Conservation (phyloP, 257 asterid species). For the Rubia yunnanensis region DNA sequence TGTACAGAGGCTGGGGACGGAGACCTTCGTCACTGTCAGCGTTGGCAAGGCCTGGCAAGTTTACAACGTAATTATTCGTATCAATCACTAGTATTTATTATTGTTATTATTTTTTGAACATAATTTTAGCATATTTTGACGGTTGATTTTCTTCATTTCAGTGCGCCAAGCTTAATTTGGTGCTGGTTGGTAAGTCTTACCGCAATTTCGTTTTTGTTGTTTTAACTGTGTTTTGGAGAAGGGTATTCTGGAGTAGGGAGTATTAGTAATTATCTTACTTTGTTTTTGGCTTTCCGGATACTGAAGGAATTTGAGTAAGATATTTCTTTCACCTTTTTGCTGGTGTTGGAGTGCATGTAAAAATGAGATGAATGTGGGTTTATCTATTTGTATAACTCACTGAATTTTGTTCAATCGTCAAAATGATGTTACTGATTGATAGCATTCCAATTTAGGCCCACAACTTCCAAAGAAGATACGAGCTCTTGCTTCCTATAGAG, state of each 20-base stretch:
- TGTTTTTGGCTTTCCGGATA: background rate
- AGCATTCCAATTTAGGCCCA: slow-evolving; percentile 45
- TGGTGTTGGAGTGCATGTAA: background rate
- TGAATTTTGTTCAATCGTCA: background rate
- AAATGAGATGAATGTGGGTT: background rate
- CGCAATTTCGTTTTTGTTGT: background rate
- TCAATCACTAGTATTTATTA: background rate
- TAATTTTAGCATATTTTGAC: background rate
- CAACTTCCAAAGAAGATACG: slow-evolving; percentile 87
- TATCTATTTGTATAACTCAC: background rate
- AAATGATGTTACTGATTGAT: slow-evolving; percentile 3
- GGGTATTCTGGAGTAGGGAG: background rate
- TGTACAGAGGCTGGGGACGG: slow-evolving; percentile 80
- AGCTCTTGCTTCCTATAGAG: slow-evolving; percentile 83
- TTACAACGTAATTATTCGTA: slow-evolving; percentile 43
- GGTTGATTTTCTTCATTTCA: slow-evolving; percentile 18
- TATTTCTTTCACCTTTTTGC: too few species aligned
- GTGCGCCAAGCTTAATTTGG: slow-evolving; percentile 88
- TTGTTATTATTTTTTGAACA: background rate
- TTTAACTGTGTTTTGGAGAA: background rate
- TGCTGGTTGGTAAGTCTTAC: slow-evolving; percentile 62
- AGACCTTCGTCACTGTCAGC: slow-evolving; percentile 86
- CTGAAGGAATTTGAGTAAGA: background rate
- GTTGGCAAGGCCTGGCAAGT: slow-evolving; percentile 86
- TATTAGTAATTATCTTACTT: background rate